Conservation (phyloP, 805 yeast genomes). For the Barnettozyma salicaria region DNA sequence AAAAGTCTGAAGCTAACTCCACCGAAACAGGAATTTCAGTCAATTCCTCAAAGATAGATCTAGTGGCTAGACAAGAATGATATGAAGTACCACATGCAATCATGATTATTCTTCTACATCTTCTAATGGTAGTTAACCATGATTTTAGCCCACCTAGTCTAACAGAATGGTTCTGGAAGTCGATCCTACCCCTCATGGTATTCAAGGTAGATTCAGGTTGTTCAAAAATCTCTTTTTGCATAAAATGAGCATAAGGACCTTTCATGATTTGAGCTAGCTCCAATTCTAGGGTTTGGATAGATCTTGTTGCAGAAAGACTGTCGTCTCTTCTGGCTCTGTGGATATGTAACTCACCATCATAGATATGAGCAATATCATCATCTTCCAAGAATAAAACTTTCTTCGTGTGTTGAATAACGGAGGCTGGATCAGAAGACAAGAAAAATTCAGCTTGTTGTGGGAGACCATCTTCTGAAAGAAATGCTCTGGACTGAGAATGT, state of each 20-base stretch:
- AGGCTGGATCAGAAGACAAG: constrained; percentile 94
- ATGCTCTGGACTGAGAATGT: constrained; percentile 94
- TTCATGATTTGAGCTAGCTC: constrained; percentile 97
- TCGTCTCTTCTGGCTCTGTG: constrained; percentile 90
- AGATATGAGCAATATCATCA: constrained; percentile 97
- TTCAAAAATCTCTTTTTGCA: constrained; percentile 98
- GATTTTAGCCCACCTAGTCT: constrained; percentile 86
- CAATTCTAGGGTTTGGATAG: constrained; percentile 94
- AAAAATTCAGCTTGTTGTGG: constrained; percentile 95
- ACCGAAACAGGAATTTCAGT: constrained; percentile 92
- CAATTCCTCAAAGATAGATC: constrained; percentile 93
- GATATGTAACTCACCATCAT: constrained; percentile 96
- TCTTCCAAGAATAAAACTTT: constrained; percentile 95
- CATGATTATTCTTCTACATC: constrained; percentile 94
- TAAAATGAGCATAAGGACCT: constrained; percentile 92
- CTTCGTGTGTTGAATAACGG: constrained; percentile 94
- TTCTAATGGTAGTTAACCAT: constrained; percentile 80
- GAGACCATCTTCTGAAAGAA: constrained; percentile 85
- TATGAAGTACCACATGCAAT: constrained; percentile 99
- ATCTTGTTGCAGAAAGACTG: constrained; percentile 88
- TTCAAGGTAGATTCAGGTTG: constrained; percentile 98
- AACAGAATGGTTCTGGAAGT: constrained; percentile 71
- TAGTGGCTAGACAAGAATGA: constrained; percentile 95
- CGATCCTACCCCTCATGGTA: constrained; percentile 99
- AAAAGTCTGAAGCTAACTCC: constrained; percentile 89